Percentiles rank a stretch among this genome's conserved stretches.
Conservation (phyloP, 2,329 filamentous ascomycete genomes). For the Fusarium sp. region DNA sequence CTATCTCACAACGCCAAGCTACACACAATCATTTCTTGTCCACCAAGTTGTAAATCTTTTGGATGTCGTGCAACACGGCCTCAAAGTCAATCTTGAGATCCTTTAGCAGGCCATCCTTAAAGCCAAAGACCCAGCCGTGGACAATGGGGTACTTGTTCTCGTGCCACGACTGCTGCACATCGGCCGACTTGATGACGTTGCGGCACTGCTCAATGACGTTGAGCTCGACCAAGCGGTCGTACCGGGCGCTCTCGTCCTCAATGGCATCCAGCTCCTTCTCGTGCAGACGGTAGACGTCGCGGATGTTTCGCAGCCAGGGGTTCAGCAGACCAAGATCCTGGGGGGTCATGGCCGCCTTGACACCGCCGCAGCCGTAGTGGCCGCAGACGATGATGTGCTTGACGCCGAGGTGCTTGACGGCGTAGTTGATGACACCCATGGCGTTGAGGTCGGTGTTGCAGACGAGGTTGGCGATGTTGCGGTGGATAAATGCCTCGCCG, state of each 20-base stretch:
- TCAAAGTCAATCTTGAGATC: slow-evolving; percentile 73
- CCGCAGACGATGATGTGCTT: slow-evolving; percentile 85
- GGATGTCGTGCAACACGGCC: slow-evolving; percentile 64
- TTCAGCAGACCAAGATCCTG: slow-evolving; percentile 77
- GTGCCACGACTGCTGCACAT: slow-evolving; percentile 77
- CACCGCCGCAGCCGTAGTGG: slow-evolving; percentile 81
- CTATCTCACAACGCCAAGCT: slow-evolving; percentile 18
- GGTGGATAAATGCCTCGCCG: slow-evolving; percentile 93
- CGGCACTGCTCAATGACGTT: slow-evolving; percentile 84
- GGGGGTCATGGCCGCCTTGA: slow-evolving; percentile 78
- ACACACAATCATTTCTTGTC: slow-evolving; percentile 43
- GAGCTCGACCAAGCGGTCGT: slow-evolving; percentile 80
- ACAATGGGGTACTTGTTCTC: slow-evolving; percentile 74
- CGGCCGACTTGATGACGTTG: slow-evolving; percentile 81
- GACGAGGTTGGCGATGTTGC: slow-evolving; percentile 93
- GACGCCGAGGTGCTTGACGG: slow-evolving; percentile 81
- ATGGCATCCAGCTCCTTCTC: slow-evolving; percentile 76
- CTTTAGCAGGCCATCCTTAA: slow-evolving; percentile 73
- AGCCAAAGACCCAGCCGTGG: slow-evolving; percentile 79
- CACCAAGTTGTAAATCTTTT: slow-evolving; percentile 72
- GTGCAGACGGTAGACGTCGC: slow-evolving; percentile 78
- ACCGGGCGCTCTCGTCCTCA: slow-evolving; percentile 67
- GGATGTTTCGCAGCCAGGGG: slow-evolving; percentile 79
- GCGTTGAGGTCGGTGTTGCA: slow-evolving; percentile 82
- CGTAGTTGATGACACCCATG: slow-evolving; percentile 86